These are phyloP conservation scores for Euphrasia arctica DNA, from an alignment of 305 asterid genomes.

Conservation along the genomic window DNA sequence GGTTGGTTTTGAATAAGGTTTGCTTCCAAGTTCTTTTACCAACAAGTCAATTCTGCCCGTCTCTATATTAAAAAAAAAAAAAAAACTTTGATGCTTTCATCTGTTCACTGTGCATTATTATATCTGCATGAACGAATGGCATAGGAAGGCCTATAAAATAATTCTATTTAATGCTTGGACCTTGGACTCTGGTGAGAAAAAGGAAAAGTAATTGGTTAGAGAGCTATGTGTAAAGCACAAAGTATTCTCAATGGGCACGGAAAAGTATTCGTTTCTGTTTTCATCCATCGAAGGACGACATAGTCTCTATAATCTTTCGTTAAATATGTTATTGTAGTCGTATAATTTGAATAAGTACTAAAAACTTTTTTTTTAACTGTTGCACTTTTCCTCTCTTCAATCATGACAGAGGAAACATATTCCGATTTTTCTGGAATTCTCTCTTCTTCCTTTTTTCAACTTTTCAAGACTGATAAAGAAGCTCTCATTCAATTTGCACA, in stretches of 20 bases:
- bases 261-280: background rate
- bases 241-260: background rate
- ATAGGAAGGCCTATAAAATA: background rate
- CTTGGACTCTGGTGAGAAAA: conserved; percentile 10
- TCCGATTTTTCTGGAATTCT: conserved; percentile 14
- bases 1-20: conserved; percentile 75
- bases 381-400: conserved; percentile 15
- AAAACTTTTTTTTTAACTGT: conserved; percentile 13
- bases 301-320: background rate
- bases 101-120: conserved; percentile 12
- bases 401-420: conserved; percentile 11
- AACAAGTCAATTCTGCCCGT: conserved; percentile 9
- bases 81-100: conserved; percentile 5
- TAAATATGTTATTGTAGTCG: conserved; percentile 8
- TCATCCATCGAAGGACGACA: background rate
- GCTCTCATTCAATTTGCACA: conserved; percentile 5
- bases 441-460: background rate
- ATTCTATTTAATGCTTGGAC: conserved; percentile 10
- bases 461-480: conserved; percentile 6
- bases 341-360: background rate
- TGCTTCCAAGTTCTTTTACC: conserved; percentile 22
- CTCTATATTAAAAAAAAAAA: background rate
- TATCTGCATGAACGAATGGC: conserved; percentile 16
- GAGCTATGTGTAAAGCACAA: conserved; percentile 5
- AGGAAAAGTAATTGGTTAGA: background rate